Evolutionary conservation across 306 rosid genomes (phyloP).

Genomic region (Fragaria iinumae): DNA sequence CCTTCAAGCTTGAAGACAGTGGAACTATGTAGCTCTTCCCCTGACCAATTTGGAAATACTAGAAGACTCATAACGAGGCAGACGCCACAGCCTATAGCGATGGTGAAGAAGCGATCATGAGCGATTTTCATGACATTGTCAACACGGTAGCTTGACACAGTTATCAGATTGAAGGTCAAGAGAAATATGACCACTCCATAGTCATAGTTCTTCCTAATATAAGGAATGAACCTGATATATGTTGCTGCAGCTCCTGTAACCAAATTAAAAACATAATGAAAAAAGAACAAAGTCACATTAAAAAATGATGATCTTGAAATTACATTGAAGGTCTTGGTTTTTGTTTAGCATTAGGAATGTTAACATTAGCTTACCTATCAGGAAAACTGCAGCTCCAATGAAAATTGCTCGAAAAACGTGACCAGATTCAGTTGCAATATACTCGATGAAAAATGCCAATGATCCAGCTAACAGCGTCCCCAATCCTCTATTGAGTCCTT

Average conservation of each 20-base stretch:
- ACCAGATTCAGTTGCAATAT: slow-evolving; percentile 43
- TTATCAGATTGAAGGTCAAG: slow-evolving; percentile 78
- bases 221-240: slow-evolving; percentile 86
- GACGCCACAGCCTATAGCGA: slow-evolving; percentile 77
- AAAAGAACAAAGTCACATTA: not conserved
- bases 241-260: slow-evolving; percentile 73
- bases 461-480: slow-evolving; percentile 86
- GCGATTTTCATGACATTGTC: slow-evolving; percentile 66
- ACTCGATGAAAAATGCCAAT: slow-evolving; percentile 69
- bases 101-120: slow-evolving; percentile 71
- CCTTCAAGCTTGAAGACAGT: slow-evolving; percentile 83
- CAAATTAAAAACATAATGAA: slow-evolving; percentile 1
- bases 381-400: slow-evolving; percentile 79
- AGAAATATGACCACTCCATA: slow-evolving; percentile 87
- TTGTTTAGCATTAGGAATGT: not conserved
- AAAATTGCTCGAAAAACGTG: slow-evolving; percentile 51
- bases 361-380: slow-evolving; percentile 49
- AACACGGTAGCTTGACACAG: slow-evolving; percentile 74
- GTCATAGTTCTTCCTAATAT: slow-evolving; percentile 85
- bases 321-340: not conserved
- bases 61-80: slow-evolving; percentile 84
- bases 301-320: not conserved
- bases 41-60: slow-evolving; percentile 90
- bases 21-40: slow-evolving; percentile 79
- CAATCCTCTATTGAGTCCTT: slow-evolving; percentile 92